A percentile compares a stretch with the other conserved stretches of the same genome.
These are phyloP conservation scores for Deinandra increscens DNA, from an alignment of 129 eudicot genomes.

Conservation along the genomic window DNA sequence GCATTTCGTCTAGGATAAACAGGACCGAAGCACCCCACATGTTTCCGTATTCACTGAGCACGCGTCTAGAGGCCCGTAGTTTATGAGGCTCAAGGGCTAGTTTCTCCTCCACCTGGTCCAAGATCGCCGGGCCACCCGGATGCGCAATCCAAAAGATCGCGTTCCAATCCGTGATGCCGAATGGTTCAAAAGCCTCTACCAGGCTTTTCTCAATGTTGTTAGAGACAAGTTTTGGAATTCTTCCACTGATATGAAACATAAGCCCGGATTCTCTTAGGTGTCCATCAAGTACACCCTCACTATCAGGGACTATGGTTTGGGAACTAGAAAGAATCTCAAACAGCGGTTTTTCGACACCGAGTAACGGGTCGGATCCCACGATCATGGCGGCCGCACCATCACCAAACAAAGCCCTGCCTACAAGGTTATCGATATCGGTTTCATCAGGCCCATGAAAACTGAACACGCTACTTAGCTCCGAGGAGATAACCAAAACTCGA, in stretches of 20 bases:
- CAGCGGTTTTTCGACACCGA: conserved; percentile 24
- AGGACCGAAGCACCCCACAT: conserved; percentile 71
- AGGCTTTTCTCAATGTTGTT: conserved; percentile 28
- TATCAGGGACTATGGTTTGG: conserved; percentile 31
- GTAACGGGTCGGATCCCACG: conserved; percentile 26
- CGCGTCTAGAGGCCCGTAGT: conserved; percentile 28
- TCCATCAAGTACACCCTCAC: conserved; percentile 31
- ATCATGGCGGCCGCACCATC: conserved; percentile 36
- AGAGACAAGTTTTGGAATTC: conserved; percentile 27
- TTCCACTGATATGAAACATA: conserved; percentile 25
- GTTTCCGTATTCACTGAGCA: conserved; percentile 47
- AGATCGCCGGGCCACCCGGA: conserved; percentile 31
- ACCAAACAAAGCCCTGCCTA: conserved; percentile 36
- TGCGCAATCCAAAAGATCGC: conserved; percentile 32
- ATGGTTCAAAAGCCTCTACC: conserved; percentile 23
- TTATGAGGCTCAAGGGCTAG: conserved; percentile 26
- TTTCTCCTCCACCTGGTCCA: conserved; percentile 28
- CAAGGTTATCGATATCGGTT: conserved; percentile 24
- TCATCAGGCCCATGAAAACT: conserved; percentile 37
- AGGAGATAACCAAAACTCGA: conserved; percentile 30
- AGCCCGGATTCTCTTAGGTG: conserved; percentile 33
- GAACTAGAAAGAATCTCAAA: conserved; percentile 25
- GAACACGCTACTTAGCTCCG: conserved; percentile 22
- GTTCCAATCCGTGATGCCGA: conserved; percentile 27
- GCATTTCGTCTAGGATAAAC: conserved; percentile 61